Base-by-base conservation (phyloP, 2,329 filamentous ascomycete species). In the Incumbomyces lentus region DNA sequence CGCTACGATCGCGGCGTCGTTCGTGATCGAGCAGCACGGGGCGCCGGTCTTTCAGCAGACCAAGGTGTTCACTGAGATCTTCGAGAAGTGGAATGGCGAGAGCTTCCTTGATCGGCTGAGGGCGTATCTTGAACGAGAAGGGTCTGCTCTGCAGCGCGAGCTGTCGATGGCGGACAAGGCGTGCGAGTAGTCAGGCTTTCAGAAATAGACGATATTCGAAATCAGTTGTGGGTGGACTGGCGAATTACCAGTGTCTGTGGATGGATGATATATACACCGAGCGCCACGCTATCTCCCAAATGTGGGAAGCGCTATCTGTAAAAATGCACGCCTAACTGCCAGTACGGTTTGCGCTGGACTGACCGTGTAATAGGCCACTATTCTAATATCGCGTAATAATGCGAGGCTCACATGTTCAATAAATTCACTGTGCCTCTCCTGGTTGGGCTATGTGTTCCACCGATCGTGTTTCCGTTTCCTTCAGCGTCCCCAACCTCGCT, bases 11-110 rank as follows among this genome's bases (percentile, higher is more conserved):
- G 83, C 87, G 2, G 90, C 92, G 6, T 89, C 88, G 59, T 92
- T 95, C 64, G 86, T 86, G 13, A 94, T 98, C 58, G 89, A 98
- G 66, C 92, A 98, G 64, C 81, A 94, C 44, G 90, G 92, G 0
- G 78, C 93, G 62, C 90, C 90, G 14, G 51, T 49, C 16, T 57
- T 67, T 17, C 59, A 35, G 46, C 58, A 48, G 55, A 52, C 5
- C 54, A 60, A 45, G 64, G 60, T 33, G 57, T 58, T 42, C 17
- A 18, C 33, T 13, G 34, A 17, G 33, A 38, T 18, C 12, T 10
- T 31, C n/a, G 66, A 69, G 51, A 54, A 59, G 52, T 71, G 68
- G 68, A 71, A 71, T 57, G 64, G 61, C 53, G 60, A 57, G 22
- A 18, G 34, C 22, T 58, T 58, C 40, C 37, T 36, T 12, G 40